Evolutionary conservation across 148 eudicot genomes (phyloP).

Genomic region (Beta vulgaris): DNA sequence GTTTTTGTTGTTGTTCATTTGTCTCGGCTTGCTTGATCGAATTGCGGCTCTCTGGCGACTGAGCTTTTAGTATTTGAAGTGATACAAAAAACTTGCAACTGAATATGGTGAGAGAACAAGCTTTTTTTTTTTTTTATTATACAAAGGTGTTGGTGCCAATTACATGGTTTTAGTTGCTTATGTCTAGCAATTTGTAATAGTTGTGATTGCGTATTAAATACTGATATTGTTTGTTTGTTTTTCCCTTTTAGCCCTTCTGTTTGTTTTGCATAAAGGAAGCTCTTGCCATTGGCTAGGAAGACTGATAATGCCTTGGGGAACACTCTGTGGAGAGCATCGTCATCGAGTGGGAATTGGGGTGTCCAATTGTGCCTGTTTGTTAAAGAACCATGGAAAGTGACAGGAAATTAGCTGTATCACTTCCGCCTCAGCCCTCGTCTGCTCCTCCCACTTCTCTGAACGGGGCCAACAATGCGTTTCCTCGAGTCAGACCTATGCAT

Average conservation of each 20-base stretch:
- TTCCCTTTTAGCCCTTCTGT: constrained; percentile 14
- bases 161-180: not conserved
- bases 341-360: constrained; percentile 48
- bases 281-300: constrained; percentile 35
- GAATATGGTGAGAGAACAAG: not conserved
- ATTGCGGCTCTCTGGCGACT: not conserved
- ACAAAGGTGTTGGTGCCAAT: not conserved
- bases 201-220: not conserved
- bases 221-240: constrained; percentile 10
- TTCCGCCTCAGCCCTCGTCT: constrained; percentile 25
- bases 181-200: not conserved
- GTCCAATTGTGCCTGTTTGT: constrained; percentile 38
- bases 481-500: constrained; percentile 54
- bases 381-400: constrained; percentile 58
- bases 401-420: constrained; percentile 39
- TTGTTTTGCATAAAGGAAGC: constrained; percentile 21
- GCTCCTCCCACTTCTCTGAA: constrained; percentile 31
- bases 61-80: too few species aligned
- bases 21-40: not conserved
- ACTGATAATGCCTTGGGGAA: constrained; percentile 70
- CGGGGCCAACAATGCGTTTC: constrained; percentile 39
- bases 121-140: not conserved
- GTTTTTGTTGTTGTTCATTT: not conserved
- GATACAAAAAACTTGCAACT: too few species aligned
- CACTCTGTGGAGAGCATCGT: constrained; percentile 42